Conservation (phyloP, 2,329 filamentous ascomycete species). For the Lojkania enalia region DNA sequence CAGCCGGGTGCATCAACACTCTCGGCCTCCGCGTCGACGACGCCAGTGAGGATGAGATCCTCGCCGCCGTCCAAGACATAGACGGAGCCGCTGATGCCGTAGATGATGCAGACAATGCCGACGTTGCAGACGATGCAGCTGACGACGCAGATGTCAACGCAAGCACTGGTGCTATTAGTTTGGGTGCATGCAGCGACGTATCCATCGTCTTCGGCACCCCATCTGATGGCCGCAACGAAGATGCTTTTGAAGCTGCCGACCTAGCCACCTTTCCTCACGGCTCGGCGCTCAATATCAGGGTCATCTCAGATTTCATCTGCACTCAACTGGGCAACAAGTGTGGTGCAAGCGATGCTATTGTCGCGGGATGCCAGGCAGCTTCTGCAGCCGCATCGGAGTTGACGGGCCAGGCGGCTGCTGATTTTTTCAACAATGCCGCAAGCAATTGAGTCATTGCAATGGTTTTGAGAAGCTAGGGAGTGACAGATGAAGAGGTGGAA, state of each 20-base stretch:
- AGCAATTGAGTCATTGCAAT: conserved; percentile 26
- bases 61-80: conserved; percentile 49
- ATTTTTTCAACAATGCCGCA: conserved; percentile 34
- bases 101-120: conserved; percentile 21
- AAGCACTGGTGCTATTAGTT: conserved; percentile 32
- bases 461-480: no score
- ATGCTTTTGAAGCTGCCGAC: conserved; percentile 50
- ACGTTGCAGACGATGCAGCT: not conserved
- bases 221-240: conserved; percentile 53
- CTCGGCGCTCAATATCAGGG: conserved; percentile 53
- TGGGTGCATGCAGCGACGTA: conserved; percentile 54
- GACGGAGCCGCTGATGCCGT: conserved; percentile 15
- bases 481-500: no score
- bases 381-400: conserved; percentile 23
- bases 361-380: conserved; percentile 26
- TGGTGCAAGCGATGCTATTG: conserved; percentile 22
- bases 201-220: conserved; percentile 55
- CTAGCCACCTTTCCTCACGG: conserved; percentile 56
- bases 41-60: conserved; percentile 57
- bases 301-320: conserved; percentile 56
- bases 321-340: conserved; percentile 44
- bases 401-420: conserved; percentile 29
- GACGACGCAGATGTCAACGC: not conserved
- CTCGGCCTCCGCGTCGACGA: conserved; percentile 58
- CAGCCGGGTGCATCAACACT: conserved; percentile 59